Evolutionary conservation across 192 early-diverging fungal genomes (phyloP), one percentile per base, ranked within the genome.

Genomic region (Coemansia sp.): DNA sequence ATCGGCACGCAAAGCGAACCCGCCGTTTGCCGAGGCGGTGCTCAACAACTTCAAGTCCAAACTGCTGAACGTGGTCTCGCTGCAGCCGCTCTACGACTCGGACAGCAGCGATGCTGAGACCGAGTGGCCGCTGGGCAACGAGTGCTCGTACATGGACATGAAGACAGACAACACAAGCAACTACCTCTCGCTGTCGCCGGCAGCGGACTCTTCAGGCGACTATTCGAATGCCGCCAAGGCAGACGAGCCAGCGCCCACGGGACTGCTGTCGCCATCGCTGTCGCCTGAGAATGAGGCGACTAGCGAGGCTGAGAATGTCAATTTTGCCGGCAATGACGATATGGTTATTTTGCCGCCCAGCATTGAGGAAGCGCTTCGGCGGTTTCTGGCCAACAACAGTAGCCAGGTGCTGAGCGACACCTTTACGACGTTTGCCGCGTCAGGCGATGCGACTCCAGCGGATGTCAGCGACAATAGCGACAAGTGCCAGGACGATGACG

Each of bases 41-140:
- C 61, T 78, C 18, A 78, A 78, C 70, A 78, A 65, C 75, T 78
- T 78, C 65, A 78, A 78, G 70, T 64, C 65, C 53, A 78, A 78
- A 59, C 75, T 78, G 18, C 57, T 72, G 54, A 72, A 71, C 49
- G 20, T 65, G 4, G 60, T 72, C 14, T 65, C 65, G 30, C 40
- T 59, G 18, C 69, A 68, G 37, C 28, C 67, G 12, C 55, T 65
- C 48, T 72, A 71, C 61, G 75, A 71, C 45, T 58, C 70, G 5
- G 59, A 67, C 18, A 67, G 30, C 45, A 72, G 69, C 65, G 75
- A 78, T 23, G 57, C 52, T 21, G 75, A 71, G 47, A 14, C 57
- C 40, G 75, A 72, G 52, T 72, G 69, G 70, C 61, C 61, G 2
- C 42, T 72, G 46, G 65, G 44, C 20, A 57, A 61, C 33, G 46